These are phyloP conservation scores for Globisporangium canariense DNA, from an alignment of 352 stramenopile species.

Conservation along the genomic window DNA sequence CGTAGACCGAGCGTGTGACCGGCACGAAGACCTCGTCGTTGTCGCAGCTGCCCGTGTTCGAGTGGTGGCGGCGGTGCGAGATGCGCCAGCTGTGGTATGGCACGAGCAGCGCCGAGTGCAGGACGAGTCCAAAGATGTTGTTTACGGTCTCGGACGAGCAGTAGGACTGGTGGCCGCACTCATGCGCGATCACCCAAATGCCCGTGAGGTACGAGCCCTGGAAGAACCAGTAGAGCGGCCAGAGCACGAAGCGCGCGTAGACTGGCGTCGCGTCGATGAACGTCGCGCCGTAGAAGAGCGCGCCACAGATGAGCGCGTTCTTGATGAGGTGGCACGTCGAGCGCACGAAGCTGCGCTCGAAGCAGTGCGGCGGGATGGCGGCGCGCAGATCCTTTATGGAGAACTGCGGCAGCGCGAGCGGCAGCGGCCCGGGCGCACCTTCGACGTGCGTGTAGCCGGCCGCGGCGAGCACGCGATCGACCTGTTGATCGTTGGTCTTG, in stretches of 20 bases:
- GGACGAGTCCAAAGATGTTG: conserved; percentile 94
- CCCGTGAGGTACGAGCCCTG: conserved; percentile 97
- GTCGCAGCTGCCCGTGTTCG: conserved; percentile 92
- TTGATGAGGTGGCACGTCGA: conserved; percentile 91
- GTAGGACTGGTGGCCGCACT: conserved; percentile 98
- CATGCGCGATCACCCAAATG: conserved; percentile 97
- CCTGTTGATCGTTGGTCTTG: conserved; percentile 15
- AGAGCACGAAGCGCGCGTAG: conserved; percentile 50
- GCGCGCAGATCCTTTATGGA: conserved; percentile 88
- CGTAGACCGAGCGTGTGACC: conserved; percentile 68
- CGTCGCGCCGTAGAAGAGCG: conserved; percentile 86
- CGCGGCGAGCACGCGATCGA: conserved; percentile 46
- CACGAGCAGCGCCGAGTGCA: conserved; percentile 96
- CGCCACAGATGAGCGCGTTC: conserved; percentile 88
- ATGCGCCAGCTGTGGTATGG: conserved; percentile 98
- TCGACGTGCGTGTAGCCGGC: conserved; percentile 74
- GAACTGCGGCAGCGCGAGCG: conserved; percentile 81
- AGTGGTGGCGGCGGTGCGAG: conserved; percentile 95
- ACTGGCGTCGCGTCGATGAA: conserved; percentile 49
- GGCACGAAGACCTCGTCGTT: conserved; percentile 98
- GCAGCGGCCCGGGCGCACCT: conserved; percentile 70
- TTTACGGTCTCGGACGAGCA: conserved; percentile 93
- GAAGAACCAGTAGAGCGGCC: conserved; percentile 96
- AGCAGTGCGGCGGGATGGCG: conserved; percentile 94
- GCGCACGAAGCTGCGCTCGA: conserved; percentile 91